phyloP scores from a whole-genome alignment of 2,329 filamentous ascomycete species.

The Penicillium sp. region DNA sequence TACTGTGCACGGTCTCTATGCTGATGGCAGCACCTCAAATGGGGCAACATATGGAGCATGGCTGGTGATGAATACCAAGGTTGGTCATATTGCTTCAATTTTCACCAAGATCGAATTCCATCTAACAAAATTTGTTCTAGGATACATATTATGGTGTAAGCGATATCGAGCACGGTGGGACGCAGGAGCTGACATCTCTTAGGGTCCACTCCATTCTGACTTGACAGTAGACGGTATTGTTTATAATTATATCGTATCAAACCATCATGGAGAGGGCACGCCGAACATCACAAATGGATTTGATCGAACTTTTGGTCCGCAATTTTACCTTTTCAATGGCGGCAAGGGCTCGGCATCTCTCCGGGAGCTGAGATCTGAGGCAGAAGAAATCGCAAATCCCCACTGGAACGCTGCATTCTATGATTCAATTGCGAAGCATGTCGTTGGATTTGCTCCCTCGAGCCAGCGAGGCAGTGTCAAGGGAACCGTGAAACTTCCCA shows the following conservation, averaged over 20 bases:
- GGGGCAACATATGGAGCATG: conserved; percentile 59
- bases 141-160: conserved; percentile 33
- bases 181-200: neutral
- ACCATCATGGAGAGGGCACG: conserved; percentile 63
- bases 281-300: conserved; percentile 66
- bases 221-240: conserved; percentile 64
- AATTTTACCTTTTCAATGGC: conserved; percentile 64
- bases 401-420: conserved; percentile 63
- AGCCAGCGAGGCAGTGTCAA: conserved; percentile 53
- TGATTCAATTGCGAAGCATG: conserved; percentile 60
- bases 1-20: conserved; percentile 57
- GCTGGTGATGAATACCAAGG: conserved; percentile 64
- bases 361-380: conserved; percentile 55
- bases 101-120: neutral
- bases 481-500: conserved; percentile 54
- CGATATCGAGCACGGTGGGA: neutral
- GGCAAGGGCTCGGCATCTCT: conserved; percentile 50
- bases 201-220: conserved; percentile 62
- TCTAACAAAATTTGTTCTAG: conserved; percentile 9
- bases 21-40: conserved; percentile 52
- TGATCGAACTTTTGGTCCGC: conserved; percentile 64
- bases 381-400: conserved; percentile 51
- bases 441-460: conserved; percentile 60
- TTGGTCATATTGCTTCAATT: conserved; percentile 49
- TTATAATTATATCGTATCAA: conserved; percentile 65